These are phyloP conservation scores for Pichia nakasei DNA, from an alignment of 805 yeast genomes.

Conservation along the genomic window DNA sequence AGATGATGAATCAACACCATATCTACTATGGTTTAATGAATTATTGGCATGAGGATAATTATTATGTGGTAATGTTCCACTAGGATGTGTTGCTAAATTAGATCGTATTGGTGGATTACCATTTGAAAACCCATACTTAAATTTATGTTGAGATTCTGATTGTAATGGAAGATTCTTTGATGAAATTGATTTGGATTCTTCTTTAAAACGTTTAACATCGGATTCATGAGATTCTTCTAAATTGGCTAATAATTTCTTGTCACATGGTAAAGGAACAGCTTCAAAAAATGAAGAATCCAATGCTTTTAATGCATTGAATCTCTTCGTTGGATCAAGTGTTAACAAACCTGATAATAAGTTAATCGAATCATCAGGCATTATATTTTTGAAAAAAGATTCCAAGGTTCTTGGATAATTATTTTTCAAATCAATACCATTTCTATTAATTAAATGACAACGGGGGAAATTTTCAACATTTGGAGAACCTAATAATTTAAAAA, in stretches of 20 bases:
- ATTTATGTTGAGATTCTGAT: background rate
- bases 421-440: constrained; percentile 33
- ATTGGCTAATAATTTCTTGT: constrained; percentile 45
- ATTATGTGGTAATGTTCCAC: constrained; percentile 17
- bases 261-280: constrained; percentile 56
- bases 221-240: constrained; percentile 88
- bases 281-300: constrained; percentile 60
- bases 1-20: constrained; percentile 7
- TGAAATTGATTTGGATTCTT: constrained; percentile 20
- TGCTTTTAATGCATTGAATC: constrained; percentile 78
- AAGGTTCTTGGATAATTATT: constrained; percentile 32
- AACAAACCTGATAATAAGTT: constrained; percentile 54
- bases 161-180: constrained; percentile 4
- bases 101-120: background rate
- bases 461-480: constrained; percentile 61
- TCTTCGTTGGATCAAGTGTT: constrained; percentile 56
- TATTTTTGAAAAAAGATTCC: constrained; percentile 36
- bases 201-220: constrained; percentile 54
- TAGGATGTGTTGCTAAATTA: background rate
- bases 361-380: constrained; percentile 34
- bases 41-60: background rate
- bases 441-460: constrained; percentile 48
- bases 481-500: constrained; percentile 75
- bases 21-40: constrained; percentile 9
- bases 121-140: too few species aligned